Evolutionary conservation across 2,329 filamentous ascomycete genomes (phyloP), one percentile per base, ranked within the genome.

Genomic region (Alternaria sp.): DNA sequence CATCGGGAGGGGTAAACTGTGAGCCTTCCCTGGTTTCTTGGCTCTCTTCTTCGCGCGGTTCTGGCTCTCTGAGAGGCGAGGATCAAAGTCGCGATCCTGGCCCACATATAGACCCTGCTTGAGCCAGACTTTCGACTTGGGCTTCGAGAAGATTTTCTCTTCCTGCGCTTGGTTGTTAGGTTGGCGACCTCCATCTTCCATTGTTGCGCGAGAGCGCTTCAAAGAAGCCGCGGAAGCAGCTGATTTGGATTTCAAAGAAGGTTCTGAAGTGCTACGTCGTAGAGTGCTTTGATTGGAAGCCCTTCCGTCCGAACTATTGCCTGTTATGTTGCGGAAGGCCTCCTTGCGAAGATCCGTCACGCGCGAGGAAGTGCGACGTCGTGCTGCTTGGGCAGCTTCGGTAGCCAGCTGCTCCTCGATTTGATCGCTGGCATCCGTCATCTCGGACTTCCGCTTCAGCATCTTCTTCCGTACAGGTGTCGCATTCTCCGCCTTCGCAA

Each of bases 31-130:
- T 16, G 60, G 50, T 45, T 69, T 69, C 48, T 59, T 70, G n/a
- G 66, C 60, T 57, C 70, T 72, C 59, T 70, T 75, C 54, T 73
- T 74, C 22, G 74, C 74, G 57, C 81, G 80, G 64, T 81, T 78
- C 45, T 77, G 74, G 53, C 80, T 82, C 67, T 85, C 84, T 50
- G 82, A 82, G 12, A 83, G 75, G 52, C 82, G 80, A 52, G 77
- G 66, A 48, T 79, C 71, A 53, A 79, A 78, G 20, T 74, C 72
- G n/a, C 76, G 74, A 59, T 78, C 84, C 77, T 97, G 94, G 28
- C 95, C 95, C 0, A 92, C 90, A 73, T 96, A 98, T 14, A 98
- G 84, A 10, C 94, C 95, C 76, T 93, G 92, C 54, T 85, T 84
- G 55, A 96, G 83, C 86, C 92, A 98, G 67, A 89, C 89, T 82